Base-by-base conservation (phyloP, 306 rosid genomes). In the Castanea sativa region DNA sequence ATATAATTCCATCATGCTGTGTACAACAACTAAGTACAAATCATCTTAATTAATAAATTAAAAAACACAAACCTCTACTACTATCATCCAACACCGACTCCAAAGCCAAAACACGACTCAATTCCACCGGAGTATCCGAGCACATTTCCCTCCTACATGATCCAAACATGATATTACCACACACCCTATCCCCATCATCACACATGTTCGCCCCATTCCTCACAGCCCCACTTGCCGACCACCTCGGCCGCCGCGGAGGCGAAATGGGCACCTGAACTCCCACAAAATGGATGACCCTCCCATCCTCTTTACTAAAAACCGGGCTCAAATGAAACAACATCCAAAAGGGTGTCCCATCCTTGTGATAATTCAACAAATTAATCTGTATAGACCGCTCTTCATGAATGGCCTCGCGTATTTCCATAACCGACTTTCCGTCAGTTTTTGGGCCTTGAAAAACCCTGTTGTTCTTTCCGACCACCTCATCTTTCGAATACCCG, bases 321-420 rank as follows among this genome's bases (percentile, higher is more conserved):
- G 99, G 99, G 33, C 75, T 77, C 86, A 91, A 80, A 13, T 82
- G 86, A 76, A 95, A 87, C 73, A 95, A 69, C 82, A 91, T 86
- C 99, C 98, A 93, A 82, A 93, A 91, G 63, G 96, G 99, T 55
- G 86, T 83, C 60, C 99, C 93, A 9, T 93, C 98, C 55, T 87
- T 93, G 11, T 94, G 89, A 77, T 95, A 91, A 76, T 93, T 95
- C 83, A 95, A 75, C 85, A 95, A 61, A 74, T 78, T 88, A 51
- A 93, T 71, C 75, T 90, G 84, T 51, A 84, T 25, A 33, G 33
- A 68, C 58, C 88, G 86, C 80, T 93, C 99, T 33, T 87, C 90
- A 20, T 98, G 70, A 15, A 95, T 83, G 2, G 99, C 99, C 90
- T 95, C 99, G 3, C 97, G 87, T 49, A 95, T 85, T 64, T 87